Conservation (phyloP, 1,284 basidiomycete genomes). For the Fereydounia khargensis region DNA sequence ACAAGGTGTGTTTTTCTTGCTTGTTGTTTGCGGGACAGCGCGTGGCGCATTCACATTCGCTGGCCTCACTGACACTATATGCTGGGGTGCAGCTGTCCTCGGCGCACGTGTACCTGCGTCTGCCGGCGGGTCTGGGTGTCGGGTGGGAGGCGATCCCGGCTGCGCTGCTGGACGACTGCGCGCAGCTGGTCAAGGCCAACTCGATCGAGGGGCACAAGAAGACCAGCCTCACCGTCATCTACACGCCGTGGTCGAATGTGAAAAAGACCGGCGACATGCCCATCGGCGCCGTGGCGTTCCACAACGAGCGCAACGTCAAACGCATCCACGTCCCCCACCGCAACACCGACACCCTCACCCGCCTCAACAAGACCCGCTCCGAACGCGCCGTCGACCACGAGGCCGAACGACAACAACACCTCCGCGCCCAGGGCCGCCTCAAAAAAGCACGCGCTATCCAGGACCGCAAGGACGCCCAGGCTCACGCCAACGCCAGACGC, state of each 20-base stretch:
- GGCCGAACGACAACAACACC: conserved; percentile 72
- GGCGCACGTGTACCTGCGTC: conserved; percentile 70
- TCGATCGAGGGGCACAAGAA: conserved; percentile 97
- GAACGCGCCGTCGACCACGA: conserved; percentile 75
- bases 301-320: conserved; percentile 71
- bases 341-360: conserved; percentile 86
- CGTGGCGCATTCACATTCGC: background rate
- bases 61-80: background rate
- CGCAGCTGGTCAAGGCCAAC: conserved; percentile 95
- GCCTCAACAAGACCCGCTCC: conserved; percentile 89
- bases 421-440: conserved; percentile 26
- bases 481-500: no score
- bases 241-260: conserved; percentile 67
- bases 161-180: conserved; percentile 75
- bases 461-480: no score
- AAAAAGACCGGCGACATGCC: conserved; percentile 61
- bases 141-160: conserved; percentile 82
- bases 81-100: conserved; percentile 50
- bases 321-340: conserved; percentile 74
- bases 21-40: conserved; percentile 2
- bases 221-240: conserved; percentile 88
- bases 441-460: conserved; percentile 42
- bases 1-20: no score
- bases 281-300: conserved; percentile 89
- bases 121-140: conserved; percentile 64